Evolutionary conservation across 495 filamentous ascomycete genomes (phyloP), one percentile per base, ranked within the genome.

Genomic region (Aspergillus cristatus): DNA sequence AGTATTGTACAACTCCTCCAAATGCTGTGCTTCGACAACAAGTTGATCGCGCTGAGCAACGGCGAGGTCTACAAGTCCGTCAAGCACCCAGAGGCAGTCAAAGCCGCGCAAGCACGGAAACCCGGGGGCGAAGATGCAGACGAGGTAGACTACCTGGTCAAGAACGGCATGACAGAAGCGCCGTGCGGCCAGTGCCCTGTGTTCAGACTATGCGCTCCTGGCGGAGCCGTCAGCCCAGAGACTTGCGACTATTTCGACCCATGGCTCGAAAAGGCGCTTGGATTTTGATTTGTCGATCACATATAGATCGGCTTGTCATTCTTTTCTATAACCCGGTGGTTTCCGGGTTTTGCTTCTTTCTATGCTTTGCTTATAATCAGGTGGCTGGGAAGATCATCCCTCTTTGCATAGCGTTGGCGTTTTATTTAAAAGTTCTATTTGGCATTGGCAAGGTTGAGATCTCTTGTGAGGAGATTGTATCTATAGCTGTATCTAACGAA

Each of bases 111-210:
- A 41, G 54, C 64, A 20, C 60, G 57, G 14, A 65, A 67, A 34
- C 41, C 54, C 1, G 42, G 40, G 32, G 38, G 53, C 42, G 58
- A 56, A 7, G 54, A 48, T n/a, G 53, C 28, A 30, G 28, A 30
- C 10, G 28, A 30, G 3, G 55, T n/a, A 50, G 40, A 53, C 14
- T 46, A 51, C 26, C 39, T 61, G 7, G 62, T 60, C 15, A 71
- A 64, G 39, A 80, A 82, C 48, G 86, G 84, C 15, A 76, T 93
- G 51, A 91, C 82, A 1, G 86, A 95, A 48, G 79, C 79, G 2
- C 91, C 91, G 6, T 98, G 91, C 66, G 90, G 87, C 12, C 68
- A 75, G 43, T 98, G 91, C 55, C 91, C 93, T 0, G 91, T 96
- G n/a, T 93, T 95, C 62, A 76, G 82, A 28, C 67, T 95, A 14